Conservation (phyloP, 2,329 filamentous ascomycete species). For the Aspergillus proliferans region DNA sequence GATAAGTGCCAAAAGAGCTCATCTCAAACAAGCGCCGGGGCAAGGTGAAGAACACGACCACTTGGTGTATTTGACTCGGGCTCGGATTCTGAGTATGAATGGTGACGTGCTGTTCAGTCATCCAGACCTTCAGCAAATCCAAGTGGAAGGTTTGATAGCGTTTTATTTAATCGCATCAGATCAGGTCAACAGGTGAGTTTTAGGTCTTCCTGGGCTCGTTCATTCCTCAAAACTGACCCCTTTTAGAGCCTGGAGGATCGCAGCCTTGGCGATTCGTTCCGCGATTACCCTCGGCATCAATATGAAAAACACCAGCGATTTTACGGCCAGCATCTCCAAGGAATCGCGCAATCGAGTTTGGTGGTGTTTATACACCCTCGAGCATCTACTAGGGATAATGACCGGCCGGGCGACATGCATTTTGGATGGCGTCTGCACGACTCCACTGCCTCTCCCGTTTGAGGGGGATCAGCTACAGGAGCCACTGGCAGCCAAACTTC, state of each 20-base stretch:
- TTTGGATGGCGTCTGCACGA: constrained; percentile 37
- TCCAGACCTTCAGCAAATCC: constrained; percentile 42
- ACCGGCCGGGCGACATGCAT: constrained; percentile 42
- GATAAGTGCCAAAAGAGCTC: constrained; percentile 38
- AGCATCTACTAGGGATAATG: constrained; percentile 41
- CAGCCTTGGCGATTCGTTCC: constrained; percentile 37
- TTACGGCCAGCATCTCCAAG: constrained; percentile 34
- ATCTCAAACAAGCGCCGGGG: constrained; percentile 39
- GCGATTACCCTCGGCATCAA: constrained; percentile 41
- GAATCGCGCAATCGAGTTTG: constrained; percentile 42
- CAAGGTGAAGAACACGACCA: constrained; percentile 38
- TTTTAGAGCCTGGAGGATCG: constrained; percentile 38
- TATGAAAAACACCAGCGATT: constrained; percentile 36
- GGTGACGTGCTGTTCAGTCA: constrained; percentile 38
- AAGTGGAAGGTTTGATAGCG: constrained; percentile 38
- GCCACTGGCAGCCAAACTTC: constrained; percentile 25
- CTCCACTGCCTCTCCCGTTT: constrained; percentile 37
- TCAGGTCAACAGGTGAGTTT: constrained; percentile 39
- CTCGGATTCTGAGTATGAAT: constrained; percentile 39
- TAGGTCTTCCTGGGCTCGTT: not conserved
- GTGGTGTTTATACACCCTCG: constrained; percentile 41
- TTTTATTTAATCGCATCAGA: constrained; percentile 38
- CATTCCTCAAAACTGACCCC: constrained; percentile 1
- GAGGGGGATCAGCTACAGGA: constrained; percentile 35
- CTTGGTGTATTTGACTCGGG: constrained; percentile 39